A percentile compares a stretch with the other conserved stretches of the same genome.
Evolutionary conservation across 208 protist species (phyloP).

Genomic region (Naegleria fowleri): DNA sequence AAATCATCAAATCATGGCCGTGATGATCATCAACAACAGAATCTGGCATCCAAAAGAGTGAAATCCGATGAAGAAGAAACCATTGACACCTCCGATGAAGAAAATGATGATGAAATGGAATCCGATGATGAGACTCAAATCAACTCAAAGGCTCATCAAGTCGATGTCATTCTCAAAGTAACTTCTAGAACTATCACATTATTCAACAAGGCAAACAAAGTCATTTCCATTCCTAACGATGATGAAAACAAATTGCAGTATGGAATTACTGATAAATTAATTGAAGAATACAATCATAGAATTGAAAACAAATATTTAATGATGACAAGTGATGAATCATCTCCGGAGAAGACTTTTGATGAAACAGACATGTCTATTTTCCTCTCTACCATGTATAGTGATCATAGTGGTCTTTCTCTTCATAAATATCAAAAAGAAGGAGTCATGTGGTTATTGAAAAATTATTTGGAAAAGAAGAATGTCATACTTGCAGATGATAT

Average conservation of each 20-base stretch:
- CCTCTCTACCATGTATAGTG: neutral
- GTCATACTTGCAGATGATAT: slow-evolving; percentile 22
- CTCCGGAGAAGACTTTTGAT: neutral
- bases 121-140: neutral
- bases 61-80: neutral
- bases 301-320: neutral
- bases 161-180: neutral
- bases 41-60: no score
- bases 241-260: neutral
- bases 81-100: neutral
- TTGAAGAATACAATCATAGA: neutral
- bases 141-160: neutral
- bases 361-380: neutral
- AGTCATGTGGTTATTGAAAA: neutral
- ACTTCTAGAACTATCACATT: neutral
- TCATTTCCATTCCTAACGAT: neutral
- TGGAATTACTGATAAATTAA: neutral
- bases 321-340: neutral
- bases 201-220: neutral
- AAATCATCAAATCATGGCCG: no score
- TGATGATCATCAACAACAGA: no score
- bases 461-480: neutral
- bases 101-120: neutral
- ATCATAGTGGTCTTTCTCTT: neutral
- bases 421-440: neutral